These are phyloP conservation scores for Leucaena leucocephala DNA, from an alignment of 306 rosid species.

Conservation along the genomic window DNA sequence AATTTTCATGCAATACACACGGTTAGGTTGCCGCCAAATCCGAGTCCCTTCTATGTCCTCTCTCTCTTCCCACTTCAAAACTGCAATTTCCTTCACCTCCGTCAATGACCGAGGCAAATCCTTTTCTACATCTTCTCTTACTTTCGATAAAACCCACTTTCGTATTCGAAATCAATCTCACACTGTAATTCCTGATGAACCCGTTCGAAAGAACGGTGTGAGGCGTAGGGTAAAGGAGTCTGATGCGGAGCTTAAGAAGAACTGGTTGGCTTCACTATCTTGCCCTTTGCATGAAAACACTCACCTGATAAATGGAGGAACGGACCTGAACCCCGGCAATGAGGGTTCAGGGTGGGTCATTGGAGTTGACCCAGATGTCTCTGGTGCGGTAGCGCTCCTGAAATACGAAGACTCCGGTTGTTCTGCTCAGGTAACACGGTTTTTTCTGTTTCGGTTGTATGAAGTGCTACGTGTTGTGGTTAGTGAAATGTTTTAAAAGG, in stretches of 20 bases:
- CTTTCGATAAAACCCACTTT: constrained; percentile 2
- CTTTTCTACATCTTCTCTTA: constrained; percentile 37
- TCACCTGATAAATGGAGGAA: constrained; percentile 30
- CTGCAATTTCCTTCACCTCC: constrained; percentile 33
- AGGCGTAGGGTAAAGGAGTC: constrained; percentile 41
- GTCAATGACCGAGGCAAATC: constrained; percentile 33
- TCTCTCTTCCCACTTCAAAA: constrained; percentile 42
- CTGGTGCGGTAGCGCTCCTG: constrained; percentile 82
- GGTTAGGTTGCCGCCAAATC: constrained; percentile 28
- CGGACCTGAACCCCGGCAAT: constrained; percentile 11
- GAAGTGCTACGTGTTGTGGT: constrained; percentile 1
- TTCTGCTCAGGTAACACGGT: constrained; percentile 65
- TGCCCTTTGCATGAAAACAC: constrained; percentile 46
- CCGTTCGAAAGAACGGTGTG: neutral
- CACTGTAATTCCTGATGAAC: constrained; percentile 32
- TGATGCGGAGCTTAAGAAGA: constrained; percentile 61
- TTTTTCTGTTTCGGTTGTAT: neutral
- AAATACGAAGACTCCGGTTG: constrained; percentile 44
- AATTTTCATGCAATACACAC: constrained; percentile 26
- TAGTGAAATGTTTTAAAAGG: neutral
- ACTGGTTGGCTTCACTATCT: constrained; percentile 88
- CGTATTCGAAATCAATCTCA: constrained; percentile 18
- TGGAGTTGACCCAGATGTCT: constrained; percentile 84
- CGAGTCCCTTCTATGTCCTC: constrained; percentile 45
- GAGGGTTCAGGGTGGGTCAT: constrained; percentile 60